phyloP scores from a whole-genome alignment of 2,329 filamentous ascomycete species.

The Colletotrichum sp. region DNA sequence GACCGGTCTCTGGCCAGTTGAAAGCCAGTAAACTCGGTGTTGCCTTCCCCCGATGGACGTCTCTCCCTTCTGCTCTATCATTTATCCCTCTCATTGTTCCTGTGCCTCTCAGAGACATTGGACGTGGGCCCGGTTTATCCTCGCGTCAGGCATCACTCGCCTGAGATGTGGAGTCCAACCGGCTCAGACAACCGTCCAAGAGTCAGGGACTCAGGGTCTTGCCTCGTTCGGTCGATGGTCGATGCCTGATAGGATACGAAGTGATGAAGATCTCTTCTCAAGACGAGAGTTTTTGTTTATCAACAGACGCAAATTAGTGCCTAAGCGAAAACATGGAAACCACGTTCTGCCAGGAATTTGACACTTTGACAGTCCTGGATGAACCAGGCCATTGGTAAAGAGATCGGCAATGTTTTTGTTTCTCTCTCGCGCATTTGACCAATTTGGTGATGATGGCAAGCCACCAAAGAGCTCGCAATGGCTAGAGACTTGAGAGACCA shows the following conservation, averaged over 20 bases:
- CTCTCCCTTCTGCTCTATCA: not conserved
- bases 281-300: not conserved
- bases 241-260: not conserved
- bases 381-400: not conserved
- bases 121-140: not conserved
- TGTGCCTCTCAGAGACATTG: not conserved
- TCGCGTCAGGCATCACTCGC: conserved; percentile 6
- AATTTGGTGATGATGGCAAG: not conserved
- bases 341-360: conserved; percentile 1
- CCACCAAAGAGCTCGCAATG: not conserved
- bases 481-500: not conserved
- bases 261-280: conserved; percentile 7
- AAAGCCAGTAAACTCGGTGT: not conserved
- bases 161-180: not conserved
- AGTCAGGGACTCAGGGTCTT: conserved; percentile 13
- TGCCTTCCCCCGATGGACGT: not conserved
- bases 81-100: not conserved
- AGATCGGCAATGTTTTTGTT: not conserved
- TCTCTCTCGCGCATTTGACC: not conserved
- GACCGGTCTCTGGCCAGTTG: not conserved
- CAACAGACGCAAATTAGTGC: not conserved
- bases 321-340: not conserved
- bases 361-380: not conserved
- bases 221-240: not conserved
- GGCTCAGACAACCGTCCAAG: not conserved